Evolutionary conservation across 108 stramenopile genomes (phyloP), one percentile per base, ranked within the genome.

Genomic region (Discostella stelligeroides): DNA sequence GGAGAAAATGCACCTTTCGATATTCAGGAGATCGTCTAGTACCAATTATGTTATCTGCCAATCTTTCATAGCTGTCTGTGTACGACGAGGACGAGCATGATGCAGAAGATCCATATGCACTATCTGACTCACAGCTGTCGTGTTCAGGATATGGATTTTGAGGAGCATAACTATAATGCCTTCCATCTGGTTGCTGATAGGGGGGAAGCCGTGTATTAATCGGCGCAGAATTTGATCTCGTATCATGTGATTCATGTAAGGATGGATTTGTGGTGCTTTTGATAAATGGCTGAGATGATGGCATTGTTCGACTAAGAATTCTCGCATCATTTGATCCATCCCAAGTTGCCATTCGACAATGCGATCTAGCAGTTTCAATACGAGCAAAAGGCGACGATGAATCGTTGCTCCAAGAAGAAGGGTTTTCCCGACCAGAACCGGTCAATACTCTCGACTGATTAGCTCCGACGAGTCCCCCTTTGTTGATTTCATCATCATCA

Each of bases 401-500:
- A 7, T 57, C 5, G n/a, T 38, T 57, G 18, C 37, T 38, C 56
- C 56, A 57, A 37, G 56, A 17, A 13, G 11, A 57, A n/a, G 25
- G 34, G n/a, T 57, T 72, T 39, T 27, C 27, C 23, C 1, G 46
- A 12, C 17, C 39, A 55, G 21, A n/a, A 61, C 6, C 21, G 17
- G 6, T 6, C 34, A 34, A 3, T 34, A 5, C 34, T 34, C 34
- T 3, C 34, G 34, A 34, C 34, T 6, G 34, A 34, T 34, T 5
- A 34, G 34, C 3, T n/a, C n/a, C n/a, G n/a, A n/a, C n/a, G n/a
- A n/a, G n/a, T n/a, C n/a, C n/a, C n/a, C n/a, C n/a, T 18, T 81
- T 70, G 63, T 83, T 75, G 15, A 62, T 8, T 23, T 83, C 60
- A 85, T 86, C 85, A 63, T 86, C 87, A 43, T 30, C 84, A 75